phyloP scores from a whole-genome alignment of 495 filamentous ascomycete species.

The Penicillium bialowiezense region DNA sequence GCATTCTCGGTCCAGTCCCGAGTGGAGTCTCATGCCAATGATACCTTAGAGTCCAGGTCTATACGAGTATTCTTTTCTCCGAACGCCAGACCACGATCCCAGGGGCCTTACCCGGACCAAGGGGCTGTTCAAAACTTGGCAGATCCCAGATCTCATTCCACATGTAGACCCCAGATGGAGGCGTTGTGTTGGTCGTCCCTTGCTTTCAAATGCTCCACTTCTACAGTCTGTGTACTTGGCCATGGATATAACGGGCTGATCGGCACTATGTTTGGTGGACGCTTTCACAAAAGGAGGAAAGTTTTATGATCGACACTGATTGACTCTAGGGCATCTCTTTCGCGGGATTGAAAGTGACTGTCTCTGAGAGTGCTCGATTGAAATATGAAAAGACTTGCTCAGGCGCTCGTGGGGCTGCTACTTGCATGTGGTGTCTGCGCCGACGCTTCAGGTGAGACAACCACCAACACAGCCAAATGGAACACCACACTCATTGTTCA shows the following conservation, averaged over 20 bases:
- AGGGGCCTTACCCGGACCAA: slow-evolving; percentile 1
- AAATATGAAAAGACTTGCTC: slow-evolving; percentile 21
- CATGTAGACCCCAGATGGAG: slow-evolving; percentile 13
- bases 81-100: neutral
- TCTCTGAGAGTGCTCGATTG: neutral
- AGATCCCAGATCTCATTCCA: slow-evolving; percentile 20
- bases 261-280: slow-evolving; percentile 15
- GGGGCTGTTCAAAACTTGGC: neutral
- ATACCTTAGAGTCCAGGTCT: neutral
- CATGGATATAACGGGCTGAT: slow-evolving; percentile 24
- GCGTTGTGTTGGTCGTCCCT: slow-evolving; percentile 15
- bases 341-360: slow-evolving; percentile 1
- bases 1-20: slow-evolving; percentile 14
- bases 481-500: neutral
- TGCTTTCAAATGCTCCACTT: slow-evolving; percentile 12
- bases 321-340: slow-evolving; percentile 9
- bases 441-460: slow-evolving; percentile 14
- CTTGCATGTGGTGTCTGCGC: slow-evolving; percentile 13
- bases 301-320: slow-evolving; percentile 10
- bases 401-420: slow-evolving; percentile 12
- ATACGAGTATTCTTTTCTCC: no score
- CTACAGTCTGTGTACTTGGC: neutral
- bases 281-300: slow-evolving; percentile 4
- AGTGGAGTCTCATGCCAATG: slow-evolving; percentile 3
- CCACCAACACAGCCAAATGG: neutral